These are phyloP conservation scores for Chaetoceros tenuissimus DNA, from an alignment of 108 stramenopile species.

Conservation along the genomic window DNA sequence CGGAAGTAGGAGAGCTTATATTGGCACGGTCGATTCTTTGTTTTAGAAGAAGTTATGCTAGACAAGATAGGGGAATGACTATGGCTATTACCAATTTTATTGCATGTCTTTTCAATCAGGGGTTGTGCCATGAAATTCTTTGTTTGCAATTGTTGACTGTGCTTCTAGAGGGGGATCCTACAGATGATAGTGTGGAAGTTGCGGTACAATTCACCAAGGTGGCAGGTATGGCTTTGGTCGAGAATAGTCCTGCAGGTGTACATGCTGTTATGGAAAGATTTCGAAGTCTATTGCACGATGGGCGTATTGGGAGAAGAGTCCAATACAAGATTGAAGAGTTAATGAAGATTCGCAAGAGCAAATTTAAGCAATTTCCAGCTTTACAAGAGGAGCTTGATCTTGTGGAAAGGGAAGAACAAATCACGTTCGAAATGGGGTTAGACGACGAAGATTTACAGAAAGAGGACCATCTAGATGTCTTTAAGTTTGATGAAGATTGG, in stretches of 20 bases:
- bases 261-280: constrained; percentile 93
- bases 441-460: constrained; percentile 88
- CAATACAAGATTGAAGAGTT: constrained; percentile 92
- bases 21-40: constrained; percentile 74
- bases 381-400: constrained; percentile 85
- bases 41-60: constrained; percentile 85
- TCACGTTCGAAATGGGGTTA: constrained; percentile 91
- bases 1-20: constrained; percentile 93
- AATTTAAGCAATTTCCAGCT: constrained; percentile 78
- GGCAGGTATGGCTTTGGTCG: constrained; percentile 72
- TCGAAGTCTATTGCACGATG: constrained; percentile 91
- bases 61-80: constrained; percentile 81
- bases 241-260: constrained; percentile 88
- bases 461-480: constrained; percentile 85
- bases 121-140: constrained; percentile 92
- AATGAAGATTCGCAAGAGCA: constrained; percentile 74
- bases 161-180: constrained; percentile 89
- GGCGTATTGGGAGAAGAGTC: constrained; percentile 74
- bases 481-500: constrained; percentile 67
- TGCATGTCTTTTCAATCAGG: constrained; percentile 96
- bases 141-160: constrained; percentile 92
- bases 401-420: constrained; percentile 96
- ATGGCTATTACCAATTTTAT: constrained; percentile 82
- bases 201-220: constrained; percentile 88
- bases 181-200: constrained; percentile 95